Conservation (phyloP, 306 rosid genomes). For the Vigna hirtella region DNA sequence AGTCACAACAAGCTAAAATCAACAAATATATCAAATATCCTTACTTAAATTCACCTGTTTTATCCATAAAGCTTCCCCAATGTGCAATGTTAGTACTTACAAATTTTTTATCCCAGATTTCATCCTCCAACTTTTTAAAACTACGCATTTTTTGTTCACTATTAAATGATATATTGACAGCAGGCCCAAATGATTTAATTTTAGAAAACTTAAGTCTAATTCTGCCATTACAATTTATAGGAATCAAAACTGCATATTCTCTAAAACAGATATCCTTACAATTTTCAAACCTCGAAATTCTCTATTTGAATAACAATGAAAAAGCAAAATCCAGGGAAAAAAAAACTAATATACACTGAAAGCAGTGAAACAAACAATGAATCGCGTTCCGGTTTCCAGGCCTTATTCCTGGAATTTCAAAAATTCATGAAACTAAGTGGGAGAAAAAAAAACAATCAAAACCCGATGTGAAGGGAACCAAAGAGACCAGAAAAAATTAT, state of each 20-base stretch:
- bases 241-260: too few relatives aligned
- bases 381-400: not conserved
- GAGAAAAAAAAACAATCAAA: not conserved
- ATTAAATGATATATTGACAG: too few relatives aligned
- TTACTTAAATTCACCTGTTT: too few relatives aligned
- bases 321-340: conserved; percentile 22
- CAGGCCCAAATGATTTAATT: too few relatives aligned
- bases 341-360: not conserved
- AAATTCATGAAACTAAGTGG: conserved; percentile 15
- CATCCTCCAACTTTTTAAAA: too few relatives aligned
- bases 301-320: conserved; percentile 33
- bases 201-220: too few relatives aligned
- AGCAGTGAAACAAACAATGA: conserved; percentile 24
- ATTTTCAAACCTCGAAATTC: conserved; percentile 39
- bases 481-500: conserved; percentile 9
- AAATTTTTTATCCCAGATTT: too few relatives aligned
- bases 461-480: not conserved
- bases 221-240: too few relatives aligned
- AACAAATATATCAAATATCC: not conserved
- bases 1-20: not conserved
- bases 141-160: too few relatives aligned
- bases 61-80: too few relatives aligned
- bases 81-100: too few relatives aligned
- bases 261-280: not conserved
- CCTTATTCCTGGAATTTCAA: not conserved